Percentiles rank a stretch among this genome's conserved stretches.
Evolutionary conservation across 495 filamentous ascomycete species (phyloP).

Genomic region (Aspergillus biplanus): DNA sequence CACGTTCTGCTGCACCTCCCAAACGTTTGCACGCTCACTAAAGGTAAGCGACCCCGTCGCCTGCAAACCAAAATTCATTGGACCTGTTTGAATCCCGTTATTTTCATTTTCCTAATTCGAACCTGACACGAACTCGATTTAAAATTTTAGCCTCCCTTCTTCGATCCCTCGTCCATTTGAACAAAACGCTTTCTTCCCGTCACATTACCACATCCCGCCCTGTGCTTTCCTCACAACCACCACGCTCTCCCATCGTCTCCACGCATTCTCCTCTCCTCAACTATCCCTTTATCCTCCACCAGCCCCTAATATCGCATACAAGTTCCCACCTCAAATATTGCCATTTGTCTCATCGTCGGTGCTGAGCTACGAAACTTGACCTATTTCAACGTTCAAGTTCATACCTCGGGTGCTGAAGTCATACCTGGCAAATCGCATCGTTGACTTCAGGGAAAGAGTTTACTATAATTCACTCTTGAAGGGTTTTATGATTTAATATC

Average conservation of each 20-base stretch:
- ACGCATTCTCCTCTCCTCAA: conserved; percentile 10
- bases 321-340: not conserved
- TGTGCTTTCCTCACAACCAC: conserved; percentile 11
- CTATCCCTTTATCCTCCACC: conserved; percentile 2
- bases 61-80: conserved; percentile 25
- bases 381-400: not conserved
- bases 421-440: not conserved
- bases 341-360: not conserved
- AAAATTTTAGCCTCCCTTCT: conserved; percentile 12
- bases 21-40: conserved; percentile 30
- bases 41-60: conserved; percentile 28
- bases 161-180: conserved; percentile 13
- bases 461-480: not conserved
- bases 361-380: not conserved
- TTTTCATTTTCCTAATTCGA: conserved; percentile 15
- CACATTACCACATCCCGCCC: conserved; percentile 23
- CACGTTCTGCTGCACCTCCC: conserved; percentile 34
- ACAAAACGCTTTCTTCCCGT: conserved; percentile 19
- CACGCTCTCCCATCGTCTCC: conserved; percentile 6
- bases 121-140: conserved; percentile 15
- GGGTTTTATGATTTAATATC: conserved; percentile 1
- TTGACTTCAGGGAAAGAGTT: not conserved
- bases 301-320: not conserved
- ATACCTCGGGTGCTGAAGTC: not conserved
- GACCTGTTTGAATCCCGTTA: conserved; percentile 11